Conservation (phyloP, 164 flowering plant genomes). For the Taxillus chinensis region DNA sequence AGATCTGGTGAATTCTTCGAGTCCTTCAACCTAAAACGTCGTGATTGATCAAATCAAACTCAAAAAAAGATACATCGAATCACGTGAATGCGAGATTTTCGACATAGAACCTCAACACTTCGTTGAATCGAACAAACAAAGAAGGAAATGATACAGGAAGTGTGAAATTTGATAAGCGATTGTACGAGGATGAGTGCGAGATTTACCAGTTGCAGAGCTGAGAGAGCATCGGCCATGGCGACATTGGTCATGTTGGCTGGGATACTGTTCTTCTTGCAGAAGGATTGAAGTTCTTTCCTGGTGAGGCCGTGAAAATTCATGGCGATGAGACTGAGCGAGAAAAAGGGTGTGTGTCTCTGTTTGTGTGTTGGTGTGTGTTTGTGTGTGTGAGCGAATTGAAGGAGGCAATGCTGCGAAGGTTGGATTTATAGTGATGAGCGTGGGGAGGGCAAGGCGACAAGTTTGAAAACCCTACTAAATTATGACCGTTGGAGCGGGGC, state of each 20-base stretch:
- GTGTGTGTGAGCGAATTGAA: not conserved
- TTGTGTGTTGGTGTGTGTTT: not conserved
- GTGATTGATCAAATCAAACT: not conserved
- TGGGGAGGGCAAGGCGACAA: not conserved
- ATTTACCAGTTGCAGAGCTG: conserved; percentile 44
- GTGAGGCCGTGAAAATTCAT: conserved; percentile 80
- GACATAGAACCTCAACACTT: not conserved
- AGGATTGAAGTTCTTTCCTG: conserved; percentile 77
- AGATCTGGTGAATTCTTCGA: conserved; percentile 24
- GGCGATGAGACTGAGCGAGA: not conserved
- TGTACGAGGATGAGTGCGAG: not conserved
- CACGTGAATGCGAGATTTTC: not conserved
- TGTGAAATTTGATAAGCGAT: not conserved
- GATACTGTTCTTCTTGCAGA: conserved; percentile 88
- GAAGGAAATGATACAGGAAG: not conserved
- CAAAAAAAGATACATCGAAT: not conserved
- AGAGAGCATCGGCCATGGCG: conserved; percentile 95
- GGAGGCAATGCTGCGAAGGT: not conserved
- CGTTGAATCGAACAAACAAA: not conserved
- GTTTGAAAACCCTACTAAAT: not conserved
- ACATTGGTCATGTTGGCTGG: conserved; percentile 80
- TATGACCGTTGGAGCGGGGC: conserved; percentile 2
- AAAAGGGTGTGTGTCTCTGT: not conserved
- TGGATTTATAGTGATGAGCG: not conserved
- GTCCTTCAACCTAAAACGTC: conserved; percentile 42